phyloP scores from a whole-genome alignment of 73 alveolate species.

The Paramecium pentaurelia region DNA sequence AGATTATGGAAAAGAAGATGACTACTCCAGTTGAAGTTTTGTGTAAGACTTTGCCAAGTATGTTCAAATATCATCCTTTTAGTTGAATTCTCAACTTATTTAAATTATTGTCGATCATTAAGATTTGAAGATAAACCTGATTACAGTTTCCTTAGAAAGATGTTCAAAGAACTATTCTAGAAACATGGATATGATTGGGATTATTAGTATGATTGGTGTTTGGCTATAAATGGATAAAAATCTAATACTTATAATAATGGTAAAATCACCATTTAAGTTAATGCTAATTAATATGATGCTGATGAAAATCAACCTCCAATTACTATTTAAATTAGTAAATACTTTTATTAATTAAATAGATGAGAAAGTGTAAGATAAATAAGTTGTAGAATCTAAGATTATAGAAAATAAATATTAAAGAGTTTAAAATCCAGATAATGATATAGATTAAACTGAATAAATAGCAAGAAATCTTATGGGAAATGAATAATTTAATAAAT shows the following conservation, averaged over 20 bases:
- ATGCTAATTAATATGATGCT: slow-evolving; percentile 26
- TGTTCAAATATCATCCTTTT: neutral
- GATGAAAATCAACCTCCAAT: slow-evolving; percentile 38
- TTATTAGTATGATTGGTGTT: slow-evolving; percentile 73
- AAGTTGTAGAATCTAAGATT: neutral
- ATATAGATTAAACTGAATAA: slow-evolving; percentile 30
- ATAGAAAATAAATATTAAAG: neutral
- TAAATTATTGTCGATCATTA: slow-evolving; percentile 69
- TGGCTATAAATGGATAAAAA: slow-evolving; percentile 59
- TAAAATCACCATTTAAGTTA: slow-evolving; percentile 48
- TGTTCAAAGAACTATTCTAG: slow-evolving; percentile 68
- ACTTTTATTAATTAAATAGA: neutral
- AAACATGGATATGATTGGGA: slow-evolving; percentile 72
- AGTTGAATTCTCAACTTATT: slow-evolving; percentile 72
- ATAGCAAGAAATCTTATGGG: slow-evolving; percentile 42
- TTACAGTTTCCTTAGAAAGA: slow-evolving; percentile 66
- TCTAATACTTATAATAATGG: slow-evolving; percentile 29
- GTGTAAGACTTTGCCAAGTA: slow-evolving; percentile 74
- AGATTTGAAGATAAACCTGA: slow-evolving; percentile 83
- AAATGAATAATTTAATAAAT: neutral
- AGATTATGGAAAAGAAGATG: slow-evolving; percentile 70
- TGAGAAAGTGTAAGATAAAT: slow-evolving; percentile 21
- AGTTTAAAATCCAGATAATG: slow-evolving; percentile 21
- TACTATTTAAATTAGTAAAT: slow-evolving; percentile 14
- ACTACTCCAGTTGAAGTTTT: slow-evolving; percentile 71